phyloP scores from a whole-genome alignment of 140 eudicot genomes.

The Bidens hawaiensis region DNA sequence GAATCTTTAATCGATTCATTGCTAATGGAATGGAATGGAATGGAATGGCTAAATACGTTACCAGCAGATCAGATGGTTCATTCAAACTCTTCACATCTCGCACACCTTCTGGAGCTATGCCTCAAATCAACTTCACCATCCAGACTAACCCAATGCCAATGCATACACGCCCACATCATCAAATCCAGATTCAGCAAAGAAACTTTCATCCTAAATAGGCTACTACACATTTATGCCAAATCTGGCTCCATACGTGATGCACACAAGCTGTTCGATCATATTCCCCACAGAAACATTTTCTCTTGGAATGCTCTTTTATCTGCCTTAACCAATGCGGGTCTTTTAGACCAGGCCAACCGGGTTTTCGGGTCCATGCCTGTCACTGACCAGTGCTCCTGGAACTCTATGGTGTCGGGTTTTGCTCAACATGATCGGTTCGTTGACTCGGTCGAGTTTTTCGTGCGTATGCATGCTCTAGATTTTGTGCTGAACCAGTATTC shows the following conservation, averaged over 20 bases:
- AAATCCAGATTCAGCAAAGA: conserved; percentile 59
- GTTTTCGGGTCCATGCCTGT: conserved; percentile 47
- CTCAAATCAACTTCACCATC: conserved; percentile 52
- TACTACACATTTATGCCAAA: conserved; percentile 68
- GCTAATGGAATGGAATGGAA: conserved; percentile 69
- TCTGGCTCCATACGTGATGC: conserved; percentile 48
- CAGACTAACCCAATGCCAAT: conserved; percentile 31
- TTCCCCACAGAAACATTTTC: conserved; percentile 64
- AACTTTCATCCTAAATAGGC: conserved; percentile 73
- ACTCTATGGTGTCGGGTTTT: conserved; percentile 83
- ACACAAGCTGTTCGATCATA: conserved; percentile 59
- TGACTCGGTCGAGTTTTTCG: conserved; percentile 57
- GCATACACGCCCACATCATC: conserved; percentile 56
- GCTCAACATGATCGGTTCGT: conserved; percentile 57
- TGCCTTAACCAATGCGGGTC: conserved; percentile 41
- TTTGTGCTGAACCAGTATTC: conserved; percentile 65
- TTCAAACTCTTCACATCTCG: conserved; percentile 67
- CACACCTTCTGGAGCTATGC: conserved; percentile 51
- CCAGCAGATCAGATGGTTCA: conserved; percentile 18
- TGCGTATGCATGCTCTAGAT: conserved; percentile 55
- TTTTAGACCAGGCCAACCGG: conserved; percentile 45
- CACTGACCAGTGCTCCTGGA: conserved; percentile 97
- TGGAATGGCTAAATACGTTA: conserved; percentile 55
- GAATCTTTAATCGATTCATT: not conserved
- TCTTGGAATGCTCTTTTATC: conserved; percentile 68